Percentiles rank a stretch among this genome's conserved stretches.
Evolutionary conservation across 2,329 filamentous ascomycete genomes (phyloP).

Genomic region (Phialemoniopsis sp.): DNA sequence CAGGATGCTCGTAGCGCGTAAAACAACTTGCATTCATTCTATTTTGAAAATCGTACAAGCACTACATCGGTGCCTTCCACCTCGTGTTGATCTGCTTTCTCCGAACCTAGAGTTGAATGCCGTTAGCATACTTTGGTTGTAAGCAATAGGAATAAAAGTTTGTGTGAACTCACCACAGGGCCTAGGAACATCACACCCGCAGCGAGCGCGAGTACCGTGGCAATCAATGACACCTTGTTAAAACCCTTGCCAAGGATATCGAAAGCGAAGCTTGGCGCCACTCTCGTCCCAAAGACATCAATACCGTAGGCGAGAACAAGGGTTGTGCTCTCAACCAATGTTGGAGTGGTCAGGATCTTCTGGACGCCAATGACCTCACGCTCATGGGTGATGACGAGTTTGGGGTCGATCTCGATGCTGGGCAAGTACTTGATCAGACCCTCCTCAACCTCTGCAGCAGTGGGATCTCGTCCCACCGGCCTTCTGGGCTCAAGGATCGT

Average conservation of each 20-base stretch:
- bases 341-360: conserved; percentile 60
- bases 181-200: conserved; percentile 73
- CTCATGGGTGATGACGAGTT: conserved; percentile 74
- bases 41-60: too few relatives aligned
- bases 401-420: conserved; percentile 75
- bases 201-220: conserved; percentile 76
- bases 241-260: conserved; percentile 93
- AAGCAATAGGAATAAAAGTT: background rate
- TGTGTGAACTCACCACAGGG: conserved; percentile 70
- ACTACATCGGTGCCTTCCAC: conserved; percentile 42
- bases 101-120: conserved; percentile 41
- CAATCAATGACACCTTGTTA: conserved; percentile 80
- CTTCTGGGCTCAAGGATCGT: conserved; percentile 79
- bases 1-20: too few relatives aligned
- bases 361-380: conserved; percentile 75
- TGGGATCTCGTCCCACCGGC: conserved; percentile 80
- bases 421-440: conserved; percentile 75
- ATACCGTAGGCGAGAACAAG: conserved; percentile 83
- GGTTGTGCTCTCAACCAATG: conserved; percentile 86
- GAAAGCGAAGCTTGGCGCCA: conserved; percentile 85
- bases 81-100: conserved; percentile 65
- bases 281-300: conserved; percentile 82
- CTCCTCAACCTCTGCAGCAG: conserved; percentile 74
- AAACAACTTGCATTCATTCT: too few relatives aligned
- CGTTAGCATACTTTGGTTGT: background rate